These are phyloP conservation scores for Lentinula lateritia DNA, from an alignment of 768 basidiomycete genomes.

Conservation along the genomic window DNA sequence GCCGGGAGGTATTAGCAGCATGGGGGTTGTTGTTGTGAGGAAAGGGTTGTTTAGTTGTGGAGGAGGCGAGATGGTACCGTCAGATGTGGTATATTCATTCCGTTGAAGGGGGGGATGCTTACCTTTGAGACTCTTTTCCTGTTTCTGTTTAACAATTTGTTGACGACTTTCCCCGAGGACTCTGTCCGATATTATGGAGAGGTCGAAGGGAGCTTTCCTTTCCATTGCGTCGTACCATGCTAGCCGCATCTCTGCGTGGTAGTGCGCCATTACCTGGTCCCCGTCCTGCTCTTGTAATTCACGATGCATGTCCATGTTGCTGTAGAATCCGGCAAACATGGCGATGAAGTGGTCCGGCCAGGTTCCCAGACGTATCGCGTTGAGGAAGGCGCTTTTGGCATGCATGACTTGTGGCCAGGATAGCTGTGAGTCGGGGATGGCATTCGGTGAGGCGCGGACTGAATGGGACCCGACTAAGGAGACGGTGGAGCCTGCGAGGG, in stretches of 20 bases:
- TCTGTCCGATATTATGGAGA: neutral
- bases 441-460: neutral
- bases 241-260: neutral
- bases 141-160: neutral
- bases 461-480: neutral
- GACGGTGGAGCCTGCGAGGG: neutral
- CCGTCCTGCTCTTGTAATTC: neutral
- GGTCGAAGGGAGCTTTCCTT: neutral
- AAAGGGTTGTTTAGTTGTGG: neutral
- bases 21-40: too few species aligned
- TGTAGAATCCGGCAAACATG: slow-evolving; percentile 5
- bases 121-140: neutral
- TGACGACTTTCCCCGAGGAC: neutral
- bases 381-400: neutral
- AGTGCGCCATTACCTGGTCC: neutral
- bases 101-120: neutral
- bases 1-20: too few species aligned
- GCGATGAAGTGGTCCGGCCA: neutral
- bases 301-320: slow-evolving; percentile 6
- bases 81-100: too few species aligned
- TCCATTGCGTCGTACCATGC: neutral
- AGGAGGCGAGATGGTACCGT: too few species aligned
- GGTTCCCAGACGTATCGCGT: neutral
- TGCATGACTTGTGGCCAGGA: slow-evolving; percentile 1
- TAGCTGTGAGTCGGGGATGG: neutral